phyloP scores from a whole-genome alignment of 1,139 yeast genomes.

The Nematodospora anomalae region DNA sequence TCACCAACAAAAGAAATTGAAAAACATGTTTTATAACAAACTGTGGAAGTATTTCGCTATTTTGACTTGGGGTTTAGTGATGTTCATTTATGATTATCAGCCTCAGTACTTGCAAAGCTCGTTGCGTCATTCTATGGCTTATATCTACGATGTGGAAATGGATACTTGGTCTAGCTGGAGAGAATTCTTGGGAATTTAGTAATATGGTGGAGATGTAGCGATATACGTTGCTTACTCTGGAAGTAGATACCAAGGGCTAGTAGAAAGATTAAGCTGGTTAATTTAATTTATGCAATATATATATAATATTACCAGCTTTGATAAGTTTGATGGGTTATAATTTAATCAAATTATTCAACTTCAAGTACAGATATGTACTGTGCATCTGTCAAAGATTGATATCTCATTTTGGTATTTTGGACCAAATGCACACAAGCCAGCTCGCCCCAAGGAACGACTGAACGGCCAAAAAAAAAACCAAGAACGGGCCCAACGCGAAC shows the following conservation, averaged over 20 bases:
- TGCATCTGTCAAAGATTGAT: too few relatives aligned
- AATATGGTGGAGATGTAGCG: too few relatives aligned
- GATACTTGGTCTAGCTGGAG: slow-evolving; percentile 45
- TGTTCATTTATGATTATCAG: slow-evolving; percentile 67
- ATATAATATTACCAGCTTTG: too few relatives aligned
- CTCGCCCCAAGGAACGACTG: too few relatives aligned
- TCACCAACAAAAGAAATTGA: slow-evolving; percentile 36
- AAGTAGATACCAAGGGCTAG: background rate
- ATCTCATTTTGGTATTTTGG: too few relatives aligned
- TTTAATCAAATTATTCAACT: too few relatives aligned
- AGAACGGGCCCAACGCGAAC: too few relatives aligned
- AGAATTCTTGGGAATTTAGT: slow-evolving; percentile 39
- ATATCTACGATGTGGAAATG: slow-evolving; percentile 59
- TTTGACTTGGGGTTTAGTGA: slow-evolving; percentile 73
- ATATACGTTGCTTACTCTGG: background rate
- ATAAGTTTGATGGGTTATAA: too few relatives aligned
- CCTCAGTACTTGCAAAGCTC: slow-evolving; percentile 66
- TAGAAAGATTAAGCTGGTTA: background rate
- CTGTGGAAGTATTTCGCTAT: slow-evolving; percentile 70
- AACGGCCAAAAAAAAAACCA: too few relatives aligned
- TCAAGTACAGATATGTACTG: too few relatives aligned
- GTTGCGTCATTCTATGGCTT: slow-evolving; percentile 70
- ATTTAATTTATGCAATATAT: too few relatives aligned
- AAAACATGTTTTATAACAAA: slow-evolving; percentile 35
- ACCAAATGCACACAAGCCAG: too few relatives aligned